Evolutionary conservation across 306 rosid species (phyloP), one percentile per base, ranked within the genome.

Genomic region (Styphnolobium japonicum): DNA sequence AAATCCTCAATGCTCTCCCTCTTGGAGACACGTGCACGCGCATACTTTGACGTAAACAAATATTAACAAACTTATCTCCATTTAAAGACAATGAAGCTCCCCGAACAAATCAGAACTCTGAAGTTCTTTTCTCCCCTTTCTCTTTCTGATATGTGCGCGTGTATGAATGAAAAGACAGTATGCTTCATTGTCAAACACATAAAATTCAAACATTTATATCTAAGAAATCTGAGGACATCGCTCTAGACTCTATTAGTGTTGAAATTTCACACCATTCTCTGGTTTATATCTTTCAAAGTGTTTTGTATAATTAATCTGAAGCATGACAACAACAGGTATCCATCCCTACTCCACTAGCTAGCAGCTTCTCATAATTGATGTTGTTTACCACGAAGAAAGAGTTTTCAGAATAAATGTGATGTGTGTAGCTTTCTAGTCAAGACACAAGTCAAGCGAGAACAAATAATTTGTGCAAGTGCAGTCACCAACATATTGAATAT

Each of bases 11-110:
- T 10, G 37, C 25, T 73, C 18, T 52, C 23, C 34, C 48, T 66
- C 70, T 6, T 15, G 37, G 4, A 67, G 76, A 77, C 86, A 78
- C 85, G 85, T 83, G 85, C 90, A 81, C 72, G 75, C 81, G 83
- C 67, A n/a, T 61, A 31, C 82, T 79, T 80, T 79, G 79, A 82
- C 87, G 76, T 33, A 7, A 58, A 76, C 78, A 66, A 72, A 64
- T 73, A 45, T 79, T 75, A 64, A 78, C 67, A 76, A 79, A 73
- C 61, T 53, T 85, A 68, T 74, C 76, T 82, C 67, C 23, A 78
- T 61, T 79, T 75, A 79, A 77, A 68, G 56, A 75, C 68, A 63
- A 77, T 69, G 5, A 45, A 69, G 39, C 5, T 67, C 6, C 37
- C 18, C 67, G 71, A 49, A 27, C 81, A 73, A 75, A 67, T 77